These are phyloP conservation scores for Penicillium sp. DNA, from an alignment of 2,329 filamentous ascomycete genomes.

Conservation along the genomic window DNA sequence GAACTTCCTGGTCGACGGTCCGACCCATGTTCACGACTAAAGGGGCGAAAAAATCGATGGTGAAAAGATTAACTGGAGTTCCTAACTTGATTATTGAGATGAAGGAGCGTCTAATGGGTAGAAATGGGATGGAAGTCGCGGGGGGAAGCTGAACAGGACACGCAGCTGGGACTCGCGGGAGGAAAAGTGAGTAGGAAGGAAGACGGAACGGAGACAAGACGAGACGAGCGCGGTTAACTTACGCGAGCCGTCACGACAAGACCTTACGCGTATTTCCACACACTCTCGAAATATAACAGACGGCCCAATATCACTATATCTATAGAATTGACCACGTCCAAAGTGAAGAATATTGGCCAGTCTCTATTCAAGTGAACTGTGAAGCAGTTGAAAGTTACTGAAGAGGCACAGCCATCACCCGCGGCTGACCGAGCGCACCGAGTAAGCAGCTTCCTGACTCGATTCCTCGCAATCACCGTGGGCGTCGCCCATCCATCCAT, in stretches of 20 bases:
- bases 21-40: slow-evolving; percentile 51
- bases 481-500: slow-evolving; percentile 2
- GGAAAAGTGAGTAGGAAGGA: slow-evolving; percentile 17
- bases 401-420: not conserved
- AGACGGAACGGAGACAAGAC: slow-evolving; percentile 26
- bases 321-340: not conserved
- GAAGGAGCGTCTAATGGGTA: slow-evolving; percentile 17
- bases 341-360: not conserved
- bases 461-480: not conserved
- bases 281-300: not conserved
- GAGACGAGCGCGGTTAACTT: slow-evolving; percentile 34
- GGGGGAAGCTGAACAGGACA: slow-evolving; percentile 20
- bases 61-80: slow-evolving; percentile 21
- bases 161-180: slow-evolving; percentile 25
- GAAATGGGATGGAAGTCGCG: slow-evolving; percentile 21
- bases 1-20: slow-evolving; percentile 58
- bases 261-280: slow-evolving; percentile 19
- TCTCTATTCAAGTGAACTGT: not conserved
- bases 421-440: slow-evolving; percentile 18
- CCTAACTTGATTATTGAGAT: slow-evolving; percentile 22
- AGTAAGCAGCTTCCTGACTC: slow-evolving; percentile 5
- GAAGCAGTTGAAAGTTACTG: not conserved
- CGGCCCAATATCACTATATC: not conserved
- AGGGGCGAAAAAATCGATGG: slow-evolving; percentile 31
- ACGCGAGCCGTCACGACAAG: slow-evolving; percentile 32